Evolutionary conservation across 148 eudicot species (phyloP).

Genomic region (Linanthus parryae): DNA sequence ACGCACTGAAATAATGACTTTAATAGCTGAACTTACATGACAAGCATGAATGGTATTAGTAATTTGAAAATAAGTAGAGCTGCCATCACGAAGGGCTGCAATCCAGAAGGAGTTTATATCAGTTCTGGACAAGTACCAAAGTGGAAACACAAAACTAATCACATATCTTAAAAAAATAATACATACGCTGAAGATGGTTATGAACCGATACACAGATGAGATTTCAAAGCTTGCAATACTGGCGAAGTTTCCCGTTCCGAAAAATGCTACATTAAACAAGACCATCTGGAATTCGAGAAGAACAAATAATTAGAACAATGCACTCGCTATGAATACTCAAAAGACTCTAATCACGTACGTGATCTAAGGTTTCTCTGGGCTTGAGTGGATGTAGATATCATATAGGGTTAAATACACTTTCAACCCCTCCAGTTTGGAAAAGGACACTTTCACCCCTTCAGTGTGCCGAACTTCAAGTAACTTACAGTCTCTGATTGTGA

Average conservation of each 20-base stretch:
- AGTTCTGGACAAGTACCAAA: slow-evolving; percentile 21
- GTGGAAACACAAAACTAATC: not conserved
- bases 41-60: slow-evolving; percentile 88
- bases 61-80: slow-evolving; percentile 90
- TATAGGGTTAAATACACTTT: too few species aligned
- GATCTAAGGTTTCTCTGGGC: too few species aligned
- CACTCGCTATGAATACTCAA: too few species aligned
- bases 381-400: too few species aligned
- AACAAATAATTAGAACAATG: slow-evolving; percentile 4
- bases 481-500: too few species aligned
- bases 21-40: slow-evolving; percentile 70
- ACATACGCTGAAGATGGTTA: slow-evolving; percentile 92
- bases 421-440: too few species aligned
- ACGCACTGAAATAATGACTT: too few species aligned
- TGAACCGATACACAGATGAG: slow-evolving; percentile 96
- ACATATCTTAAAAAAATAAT: not conserved
- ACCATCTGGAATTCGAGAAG: slow-evolving; percentile 55
- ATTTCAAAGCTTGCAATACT: slow-evolving; percentile 99
- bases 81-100: slow-evolving; percentile 98
- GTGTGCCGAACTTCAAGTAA: too few species aligned
- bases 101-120: slow-evolving; percentile 16
- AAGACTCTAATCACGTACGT: too few species aligned
- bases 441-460: too few species aligned
- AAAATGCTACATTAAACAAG: slow-evolving; percentile 88
- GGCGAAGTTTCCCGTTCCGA: slow-evolving; percentile 96